Evolutionary conservation across 2,329 filamentous ascomycete genomes (phyloP), one percentile per base, ranked within the genome.

Genomic region (Aspergillus texensis): DNA sequence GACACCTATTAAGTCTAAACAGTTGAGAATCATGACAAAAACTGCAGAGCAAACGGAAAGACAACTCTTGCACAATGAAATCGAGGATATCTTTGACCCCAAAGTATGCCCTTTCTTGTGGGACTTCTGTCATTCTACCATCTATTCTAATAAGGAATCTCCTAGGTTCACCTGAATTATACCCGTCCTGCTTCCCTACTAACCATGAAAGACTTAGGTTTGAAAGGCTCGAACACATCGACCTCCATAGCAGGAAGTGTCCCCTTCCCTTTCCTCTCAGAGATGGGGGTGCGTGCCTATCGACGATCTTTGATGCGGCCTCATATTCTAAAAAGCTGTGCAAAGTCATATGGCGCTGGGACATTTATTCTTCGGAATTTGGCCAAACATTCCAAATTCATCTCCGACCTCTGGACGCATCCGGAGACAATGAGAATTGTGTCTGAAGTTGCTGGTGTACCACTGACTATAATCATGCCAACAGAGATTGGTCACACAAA

Each of bases 401-500:
- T 72, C 52, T 52, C 62, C 5, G 70, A 70, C 28, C 67, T 72
- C 30, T 72, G 71, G 71, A 69, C 68, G 1, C 68, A 72, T 48
- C 68, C 70, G 1, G 65, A 67, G 14, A 72, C 68, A 28, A 66
- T 67, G 59, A 62, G 56, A 3, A 65, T 71, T 28, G 65, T 72
- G 11, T 72, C 70, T 6, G 70, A 72, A 1, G 69, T 64, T 16
- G 58, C 57, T 5, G 70, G 67, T n/a, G 61, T 71, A 19, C 66
- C 68, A 45, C 56, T 72, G 39, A 62, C 64, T 19, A 60, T 71
- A 12, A 57, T 71, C 28, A 72, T 72, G 71, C 63, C 64, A 2
- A 71, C 65, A 1, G 71, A 72, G 34, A 72, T 72, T 46, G 70
- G 69, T 1, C 71, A 72, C 59, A 72, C 71, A 3, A 72, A 72